Evolutionary conservation across 306 rosid genomes (phyloP).

Genomic region (Dalbergia cultrata): DNA sequence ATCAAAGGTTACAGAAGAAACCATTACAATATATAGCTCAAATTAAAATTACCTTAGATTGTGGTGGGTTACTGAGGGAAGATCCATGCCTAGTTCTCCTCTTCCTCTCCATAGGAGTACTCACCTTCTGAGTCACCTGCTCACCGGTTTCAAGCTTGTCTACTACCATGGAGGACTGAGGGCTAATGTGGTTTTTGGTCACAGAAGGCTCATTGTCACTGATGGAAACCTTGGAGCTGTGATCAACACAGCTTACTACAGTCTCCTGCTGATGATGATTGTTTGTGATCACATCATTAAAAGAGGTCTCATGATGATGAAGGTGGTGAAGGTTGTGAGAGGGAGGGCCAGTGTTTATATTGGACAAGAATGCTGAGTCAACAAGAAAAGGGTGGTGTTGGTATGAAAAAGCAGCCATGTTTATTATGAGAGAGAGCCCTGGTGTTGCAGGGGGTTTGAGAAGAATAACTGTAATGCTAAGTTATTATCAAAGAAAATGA

Average conservation of each 20-base stretch:
- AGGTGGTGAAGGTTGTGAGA: slow-evolving; percentile 34
- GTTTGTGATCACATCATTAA: slow-evolving; percentile 23
- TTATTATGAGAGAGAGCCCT: slow-evolving; percentile 29
- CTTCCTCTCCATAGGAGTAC: slow-evolving; percentile 52
- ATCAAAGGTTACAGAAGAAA: neutral
- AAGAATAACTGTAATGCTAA: slow-evolving; percentile 3
- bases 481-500: slow-evolving; percentile 51
- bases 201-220: slow-evolving; percentile 66
- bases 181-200: slow-evolving; percentile 60
- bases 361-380: slow-evolving; percentile 60
- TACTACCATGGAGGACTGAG: slow-evolving; percentile 66
- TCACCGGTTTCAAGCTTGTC: slow-evolving; percentile 73
- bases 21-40: neutral
- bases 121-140: slow-evolving; percentile 59
- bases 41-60: slow-evolving; percentile 56
- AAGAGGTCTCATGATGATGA: slow-evolving; percentile 40
- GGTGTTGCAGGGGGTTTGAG: slow-evolving; percentile 20
- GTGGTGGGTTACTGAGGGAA: slow-evolving; percentile 51
- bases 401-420: slow-evolving; percentile 78
- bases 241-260: slow-evolving; percentile 54
- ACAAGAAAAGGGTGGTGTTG: slow-evolving; percentile 60
- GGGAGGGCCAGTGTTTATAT: slow-evolving; percentile 25
- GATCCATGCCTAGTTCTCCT: slow-evolving; percentile 57
- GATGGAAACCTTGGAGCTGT: slow-evolving; percentile 53
- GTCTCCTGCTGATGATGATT: slow-evolving; percentile 35